Percentiles rank a stretch among this genome's conserved stretches.
phyloP scores from a whole-genome alignment of 495 filamentous ascomycete species.

The Hypoxylon cercidicola region DNA sequence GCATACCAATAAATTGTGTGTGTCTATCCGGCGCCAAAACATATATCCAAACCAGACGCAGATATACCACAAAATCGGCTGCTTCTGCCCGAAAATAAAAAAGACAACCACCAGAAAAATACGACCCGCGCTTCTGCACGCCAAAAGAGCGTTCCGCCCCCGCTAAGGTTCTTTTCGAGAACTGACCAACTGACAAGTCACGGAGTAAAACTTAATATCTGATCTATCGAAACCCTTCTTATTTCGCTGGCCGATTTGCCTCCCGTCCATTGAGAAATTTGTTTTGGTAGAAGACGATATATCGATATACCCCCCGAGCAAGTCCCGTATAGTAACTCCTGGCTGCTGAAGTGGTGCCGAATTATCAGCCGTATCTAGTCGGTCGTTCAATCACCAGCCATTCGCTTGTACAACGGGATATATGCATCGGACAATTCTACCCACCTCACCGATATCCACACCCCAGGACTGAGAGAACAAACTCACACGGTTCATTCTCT shows the following conservation, averaged over 20 bases:
- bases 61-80: constrained; percentile 34
- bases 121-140: constrained; percentile 16
- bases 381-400: constrained; percentile 29
- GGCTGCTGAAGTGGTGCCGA: constrained; percentile 11
- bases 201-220: constrained; percentile 31
- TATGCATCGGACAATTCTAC: constrained; percentile 36
- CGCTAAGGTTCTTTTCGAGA: constrained; percentile 9
- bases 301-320: constrained; percentile 35
- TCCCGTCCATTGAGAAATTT: constrained; percentile 32
- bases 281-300: constrained; percentile 33
- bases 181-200: constrained; percentile 30
- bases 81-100: constrained; percentile 36
- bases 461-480: constrained; percentile 35
- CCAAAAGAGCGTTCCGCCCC: constrained; percentile 14
- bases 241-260: constrained; percentile 28
- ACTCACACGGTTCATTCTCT: constrained; percentile 25
- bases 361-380: constrained; percentile 29
- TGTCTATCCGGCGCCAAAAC: constrained; percentile 41
- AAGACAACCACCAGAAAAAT: constrained; percentile 23
- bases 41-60: constrained; percentile 14
- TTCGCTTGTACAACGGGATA: constrained; percentile 34
- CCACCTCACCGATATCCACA: constrained; percentile 34
- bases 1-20: constrained; percentile 44
- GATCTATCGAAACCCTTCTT: constrained; percentile 32
- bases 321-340: constrained; percentile 25